Evolutionary conservation across 306 rosid genomes (phyloP), one percentile per base, ranked within the genome.

Genomic region (Trifolium repens): DNA sequence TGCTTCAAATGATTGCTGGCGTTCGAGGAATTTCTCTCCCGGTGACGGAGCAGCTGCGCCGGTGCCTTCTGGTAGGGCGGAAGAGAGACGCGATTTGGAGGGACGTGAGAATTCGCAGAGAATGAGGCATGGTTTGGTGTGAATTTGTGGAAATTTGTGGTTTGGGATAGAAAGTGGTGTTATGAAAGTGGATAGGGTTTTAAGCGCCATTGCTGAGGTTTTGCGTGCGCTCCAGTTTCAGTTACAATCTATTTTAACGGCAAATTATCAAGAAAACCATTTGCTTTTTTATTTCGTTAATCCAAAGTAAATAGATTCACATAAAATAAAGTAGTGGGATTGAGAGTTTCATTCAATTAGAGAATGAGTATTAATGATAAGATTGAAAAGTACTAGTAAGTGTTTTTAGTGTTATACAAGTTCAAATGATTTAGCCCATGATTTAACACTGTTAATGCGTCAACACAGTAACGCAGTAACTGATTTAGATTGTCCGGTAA

Each of bases 41-140:
- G 89, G 96, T 26, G 98, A 87, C 11, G 94, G 91, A 26, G 94
- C 86, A 14, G 97, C 96, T 0, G 97, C 87, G 19, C 96, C 96
- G 46, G 82, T 79, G 19, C 98, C 98, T 7, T 82, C 90, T 3
- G 85, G 74, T 65, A 78, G 79, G 27, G 65, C 69, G 50, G 74
- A 30, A 35, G 71, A 7, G 1, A 67, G 67, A 14, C 70, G 77
- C 30, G 76, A 6, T 22, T 39, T 80, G 78, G 13, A 86, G 37
- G 77, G 67, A 22, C 71, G 84, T 9, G 89, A 53, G 35, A 69
- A 61, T 50, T 81, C 82, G 76, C 88, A 87, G 79, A 83, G 69
- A 4, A 82, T 34, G 69, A 78, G 65, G 42, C 61, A 26, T 32
- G 83, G 72, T 46, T 84, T 85, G 4, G 80, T 5, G 74, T 54